Evolutionary conservation across 345 rosid genomes (phyloP).

Genomic region (Pistacia integerrima): DNA sequence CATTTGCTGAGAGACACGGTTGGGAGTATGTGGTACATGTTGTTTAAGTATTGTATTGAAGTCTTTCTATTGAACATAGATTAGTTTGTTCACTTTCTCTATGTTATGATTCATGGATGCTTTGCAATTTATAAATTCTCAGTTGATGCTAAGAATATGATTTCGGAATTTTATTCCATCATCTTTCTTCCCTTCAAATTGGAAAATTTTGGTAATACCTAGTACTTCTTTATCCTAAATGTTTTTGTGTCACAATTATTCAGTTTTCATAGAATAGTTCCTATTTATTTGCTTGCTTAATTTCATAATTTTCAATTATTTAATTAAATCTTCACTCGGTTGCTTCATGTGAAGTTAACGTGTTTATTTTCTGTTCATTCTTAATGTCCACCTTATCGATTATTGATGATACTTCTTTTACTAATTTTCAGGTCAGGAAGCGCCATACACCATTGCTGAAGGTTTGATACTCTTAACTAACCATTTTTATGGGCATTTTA

Average conservation of each 20-base stretch:
- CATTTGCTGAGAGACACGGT: slow-evolving; percentile 87
- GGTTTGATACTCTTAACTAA: slow-evolving; percentile 36
- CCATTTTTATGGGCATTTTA: background rate
- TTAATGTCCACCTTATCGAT: background rate
- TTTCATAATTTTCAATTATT: background rate
- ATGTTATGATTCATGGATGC: background rate
- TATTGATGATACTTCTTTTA: slow-evolving; percentile 8
- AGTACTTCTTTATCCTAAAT: background rate
- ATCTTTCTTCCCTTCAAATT: background rate
- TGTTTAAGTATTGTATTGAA: background rate
- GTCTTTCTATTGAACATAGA: background rate
- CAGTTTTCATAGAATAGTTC: background rate
- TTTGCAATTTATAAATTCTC: background rate
- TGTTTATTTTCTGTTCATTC: background rate
- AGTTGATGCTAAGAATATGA: background rate
- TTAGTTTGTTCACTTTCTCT: background rate
- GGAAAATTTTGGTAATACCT: background rate
- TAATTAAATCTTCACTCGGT: background rate
- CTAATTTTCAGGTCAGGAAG: slow-evolving; percentile 68
- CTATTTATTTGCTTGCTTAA: background rate
- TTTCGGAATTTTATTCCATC: background rate
- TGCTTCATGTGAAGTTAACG: background rate
- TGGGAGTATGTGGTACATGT: slow-evolving; percentile 79
- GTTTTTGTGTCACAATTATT: background rate
- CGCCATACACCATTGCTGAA: slow-evolving; percentile 61